A percentile compares a stretch with the other conserved stretches of the same genome.
Evolutionary conservation across 2,329 filamentous ascomycete species (phyloP).

Genomic region (Beauveria brongniartii): DNA sequence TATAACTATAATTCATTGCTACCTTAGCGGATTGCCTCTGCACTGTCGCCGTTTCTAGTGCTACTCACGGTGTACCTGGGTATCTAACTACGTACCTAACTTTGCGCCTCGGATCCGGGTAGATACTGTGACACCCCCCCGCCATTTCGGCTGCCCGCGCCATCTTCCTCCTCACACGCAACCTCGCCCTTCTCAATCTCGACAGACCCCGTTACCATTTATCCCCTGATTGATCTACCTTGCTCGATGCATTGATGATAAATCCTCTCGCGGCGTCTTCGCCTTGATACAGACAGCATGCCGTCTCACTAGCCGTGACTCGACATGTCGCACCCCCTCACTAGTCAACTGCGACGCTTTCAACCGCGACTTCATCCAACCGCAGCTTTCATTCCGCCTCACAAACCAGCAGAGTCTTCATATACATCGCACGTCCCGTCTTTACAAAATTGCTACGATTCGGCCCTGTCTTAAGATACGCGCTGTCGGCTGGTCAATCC

Average conservation of each 20-base stretch:
- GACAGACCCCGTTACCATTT: background rate
- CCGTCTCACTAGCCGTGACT: background rate
- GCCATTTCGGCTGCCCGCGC: background rate
- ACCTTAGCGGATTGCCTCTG: background rate
- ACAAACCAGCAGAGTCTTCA: background rate
- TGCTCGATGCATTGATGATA: background rate
- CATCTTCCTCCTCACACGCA: background rate
- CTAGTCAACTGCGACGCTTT: background rate
- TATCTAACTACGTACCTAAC: too few relatives aligned
- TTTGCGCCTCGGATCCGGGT: background rate
- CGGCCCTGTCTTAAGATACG: background rate
- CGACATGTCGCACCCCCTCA: conserved; percentile 6
- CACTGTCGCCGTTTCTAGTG: background rate
- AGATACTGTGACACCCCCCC: background rate
- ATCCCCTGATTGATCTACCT: background rate
- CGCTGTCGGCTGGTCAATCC: background rate
- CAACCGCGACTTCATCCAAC: background rate
- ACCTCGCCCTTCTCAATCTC: background rate
- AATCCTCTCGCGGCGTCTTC: background rate
- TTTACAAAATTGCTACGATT: background rate
- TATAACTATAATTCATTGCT: too few relatives aligned
- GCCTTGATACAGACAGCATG: background rate
- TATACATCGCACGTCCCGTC: background rate
- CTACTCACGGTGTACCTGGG: background rate
- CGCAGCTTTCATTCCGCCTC: background rate